These are phyloP conservation scores for Ulvella scutata DNA, from an alignment of 139 green algal species.

Conservation along the genomic window DNA sequence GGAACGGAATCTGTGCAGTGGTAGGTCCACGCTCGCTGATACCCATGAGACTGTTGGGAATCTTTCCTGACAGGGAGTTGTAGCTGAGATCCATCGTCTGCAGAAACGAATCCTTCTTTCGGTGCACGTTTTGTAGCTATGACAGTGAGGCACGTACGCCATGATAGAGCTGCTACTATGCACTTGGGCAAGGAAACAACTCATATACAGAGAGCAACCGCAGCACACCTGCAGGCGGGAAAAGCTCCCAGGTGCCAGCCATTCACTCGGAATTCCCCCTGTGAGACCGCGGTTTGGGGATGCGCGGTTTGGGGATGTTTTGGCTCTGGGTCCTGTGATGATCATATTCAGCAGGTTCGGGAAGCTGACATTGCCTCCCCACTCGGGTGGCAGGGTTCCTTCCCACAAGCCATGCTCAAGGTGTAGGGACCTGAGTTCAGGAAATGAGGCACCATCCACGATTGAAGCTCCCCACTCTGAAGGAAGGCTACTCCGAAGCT, in stretches of 20 bases:
- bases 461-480: too few relatives aligned
- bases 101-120: too few relatives aligned
- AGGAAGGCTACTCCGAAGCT: too few relatives aligned
- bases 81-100: not conserved
- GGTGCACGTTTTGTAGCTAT: too few relatives aligned
- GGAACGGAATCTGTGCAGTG: not conserved
- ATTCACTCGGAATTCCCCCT: not conserved
- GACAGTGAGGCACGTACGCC: too few relatives aligned
- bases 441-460: too few relatives aligned
- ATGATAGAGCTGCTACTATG: not conserved
- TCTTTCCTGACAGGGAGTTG: not conserved
- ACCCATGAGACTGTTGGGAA: too few relatives aligned
- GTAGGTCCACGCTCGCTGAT: not conserved
- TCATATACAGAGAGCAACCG: not conserved
- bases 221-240: not conserved
- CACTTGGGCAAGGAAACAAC: not conserved
- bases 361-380: not conserved
- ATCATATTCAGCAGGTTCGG: not conserved
- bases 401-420: not conserved
- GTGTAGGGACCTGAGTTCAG: not conserved
- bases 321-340: not conserved
- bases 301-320: not conserved
- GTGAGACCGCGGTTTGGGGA: not conserved
- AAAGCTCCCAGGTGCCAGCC: not conserved
- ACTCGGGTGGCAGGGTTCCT: not conserved